Conservation (phyloP, 106 monocot species). For the Dendrobium nobile region DNA sequence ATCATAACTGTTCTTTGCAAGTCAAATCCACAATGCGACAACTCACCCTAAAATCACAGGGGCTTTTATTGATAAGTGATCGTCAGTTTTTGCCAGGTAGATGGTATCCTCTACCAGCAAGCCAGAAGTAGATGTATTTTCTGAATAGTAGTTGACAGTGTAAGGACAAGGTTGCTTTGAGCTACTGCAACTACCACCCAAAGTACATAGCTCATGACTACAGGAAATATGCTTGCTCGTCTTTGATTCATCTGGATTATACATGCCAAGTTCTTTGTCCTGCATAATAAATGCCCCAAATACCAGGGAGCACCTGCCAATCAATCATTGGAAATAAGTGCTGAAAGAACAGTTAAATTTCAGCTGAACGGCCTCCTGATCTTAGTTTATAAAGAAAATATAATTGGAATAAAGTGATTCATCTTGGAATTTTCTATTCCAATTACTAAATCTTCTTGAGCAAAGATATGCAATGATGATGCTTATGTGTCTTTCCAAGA, state of each 20-base stretch:
- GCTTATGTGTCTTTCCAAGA: neutral
- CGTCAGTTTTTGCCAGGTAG: constrained; percentile 42
- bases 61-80: constrained; percentile 31
- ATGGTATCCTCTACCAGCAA: constrained; percentile 71
- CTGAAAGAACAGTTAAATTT: constrained; percentile 48
- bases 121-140: constrained; percentile 87
- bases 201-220: constrained; percentile 69
- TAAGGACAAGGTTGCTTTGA: constrained; percentile 82
- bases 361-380: constrained; percentile 19
- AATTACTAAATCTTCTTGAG: neutral
- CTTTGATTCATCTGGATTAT: constrained; percentile 72
- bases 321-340: constrained; percentile 87
- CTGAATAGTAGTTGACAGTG: constrained; percentile 67
- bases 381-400: neutral
- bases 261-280: constrained; percentile 87
- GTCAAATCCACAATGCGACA: neutral
- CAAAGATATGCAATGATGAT: neutral
- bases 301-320: constrained; percentile 87
- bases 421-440: neutral
- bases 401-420: neutral
- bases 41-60: constrained; percentile 79
- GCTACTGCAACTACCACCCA: constrained; percentile 47
- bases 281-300: constrained; percentile 97
- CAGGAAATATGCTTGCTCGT: constrained; percentile 80
- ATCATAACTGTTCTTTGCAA: neutral